phyloP scores from a whole-genome alignment of 257 asterid genomes.

The Przewalskia tangutica region DNA sequence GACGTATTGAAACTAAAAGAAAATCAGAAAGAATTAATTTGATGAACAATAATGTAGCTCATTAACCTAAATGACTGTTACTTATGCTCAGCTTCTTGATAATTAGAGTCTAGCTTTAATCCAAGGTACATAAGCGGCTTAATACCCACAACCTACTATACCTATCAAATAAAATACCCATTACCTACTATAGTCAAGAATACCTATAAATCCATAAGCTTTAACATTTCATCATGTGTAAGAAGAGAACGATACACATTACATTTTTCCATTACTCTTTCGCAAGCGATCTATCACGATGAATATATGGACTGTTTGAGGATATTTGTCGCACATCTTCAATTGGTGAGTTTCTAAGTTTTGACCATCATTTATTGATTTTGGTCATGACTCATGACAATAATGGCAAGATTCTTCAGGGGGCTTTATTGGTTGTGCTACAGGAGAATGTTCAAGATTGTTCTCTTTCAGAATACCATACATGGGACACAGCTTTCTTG shows the following conservation, averaged over 20 bases:
- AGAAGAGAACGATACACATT: neutral
- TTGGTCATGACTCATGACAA: neutral
- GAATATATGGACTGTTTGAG: neutral
- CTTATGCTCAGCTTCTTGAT: neutral
- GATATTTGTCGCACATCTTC: neutral
- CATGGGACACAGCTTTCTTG: neutral
- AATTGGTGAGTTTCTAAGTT: neutral
- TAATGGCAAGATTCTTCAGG: neutral
- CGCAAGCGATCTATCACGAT: neutral
- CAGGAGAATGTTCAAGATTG: neutral
- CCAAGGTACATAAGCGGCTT: neutral
- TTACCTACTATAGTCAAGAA: neutral
- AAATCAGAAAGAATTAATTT: neutral
- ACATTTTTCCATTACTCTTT: neutral
- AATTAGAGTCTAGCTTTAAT: neutral
- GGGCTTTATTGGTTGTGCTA: neutral
- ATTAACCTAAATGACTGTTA: neutral
- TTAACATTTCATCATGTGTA: neutral
- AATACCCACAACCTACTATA: neutral
- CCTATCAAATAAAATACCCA: neutral
- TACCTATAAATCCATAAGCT: neutral
- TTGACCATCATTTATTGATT: neutral
- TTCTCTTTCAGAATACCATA: neutral
- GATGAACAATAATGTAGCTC: neutral
- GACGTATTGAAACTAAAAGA: slow-evolving; percentile 2